These are phyloP conservation scores for Lathyrus aphaca DNA, from an alignment of 306 rosid species.

Conservation along the genomic window DNA sequence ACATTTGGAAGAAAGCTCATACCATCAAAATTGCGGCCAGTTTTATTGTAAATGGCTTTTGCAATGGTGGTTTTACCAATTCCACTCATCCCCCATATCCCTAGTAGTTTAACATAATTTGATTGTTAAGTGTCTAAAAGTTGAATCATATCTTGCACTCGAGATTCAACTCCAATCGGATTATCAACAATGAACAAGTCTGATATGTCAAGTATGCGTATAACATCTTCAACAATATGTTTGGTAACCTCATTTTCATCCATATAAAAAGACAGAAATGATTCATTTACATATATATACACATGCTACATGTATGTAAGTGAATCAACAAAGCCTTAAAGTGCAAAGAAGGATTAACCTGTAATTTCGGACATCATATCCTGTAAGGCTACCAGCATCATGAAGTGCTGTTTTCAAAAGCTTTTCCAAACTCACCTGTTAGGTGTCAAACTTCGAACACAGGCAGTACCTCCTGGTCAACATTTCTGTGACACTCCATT, in stretches of 20 bases:
- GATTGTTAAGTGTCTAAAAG: neutral
- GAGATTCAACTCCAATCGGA: slow-evolving; percentile 1
- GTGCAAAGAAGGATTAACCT: neutral
- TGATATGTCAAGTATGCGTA: slow-evolving; percentile 16
- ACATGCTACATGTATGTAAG: no score
- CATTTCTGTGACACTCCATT: neutral
- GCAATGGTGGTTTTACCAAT: slow-evolving; percentile 3
- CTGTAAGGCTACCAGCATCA: neutral
- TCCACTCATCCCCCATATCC: slow-evolving; percentile 35
- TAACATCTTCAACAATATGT: slow-evolving; percentile 3
- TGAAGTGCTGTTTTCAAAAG: neutral
- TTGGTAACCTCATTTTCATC: slow-evolving; percentile 11
- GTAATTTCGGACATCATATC: neutral
- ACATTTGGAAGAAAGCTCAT: neutral
- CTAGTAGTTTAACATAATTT: neutral
- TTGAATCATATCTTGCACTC: neutral
- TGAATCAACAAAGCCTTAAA: neutral
- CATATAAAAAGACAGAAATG: neutral
- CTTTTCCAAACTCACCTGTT: neutral
- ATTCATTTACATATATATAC: neutral
- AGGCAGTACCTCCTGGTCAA: neutral
- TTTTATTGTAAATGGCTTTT: neutral
- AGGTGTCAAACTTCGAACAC: slow-evolving; percentile 17
- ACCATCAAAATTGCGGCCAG: neutral
- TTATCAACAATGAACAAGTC: slow-evolving; percentile 13